phyloP scores from a whole-genome alignment of 805 yeast genomes.

The Saturnispora galanensis region DNA sequence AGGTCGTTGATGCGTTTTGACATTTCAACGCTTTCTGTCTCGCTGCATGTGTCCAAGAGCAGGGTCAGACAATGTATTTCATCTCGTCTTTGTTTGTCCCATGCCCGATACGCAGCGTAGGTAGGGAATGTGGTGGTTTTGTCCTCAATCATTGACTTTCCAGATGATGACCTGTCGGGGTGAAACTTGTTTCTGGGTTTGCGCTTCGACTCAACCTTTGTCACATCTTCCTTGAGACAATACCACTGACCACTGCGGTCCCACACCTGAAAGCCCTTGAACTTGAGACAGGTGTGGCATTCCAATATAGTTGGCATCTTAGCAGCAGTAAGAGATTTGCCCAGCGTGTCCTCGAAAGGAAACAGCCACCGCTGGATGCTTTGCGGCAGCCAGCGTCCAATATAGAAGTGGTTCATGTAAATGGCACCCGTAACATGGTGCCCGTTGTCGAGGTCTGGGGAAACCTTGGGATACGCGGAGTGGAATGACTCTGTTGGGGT shows the following conservation, averaged over 20 bases:
- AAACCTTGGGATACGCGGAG: conserved; percentile 25
- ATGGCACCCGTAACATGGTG: conserved; percentile 23
- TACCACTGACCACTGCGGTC: background rate
- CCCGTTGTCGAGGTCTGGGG: conserved; percentile 24
- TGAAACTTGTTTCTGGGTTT: background rate
- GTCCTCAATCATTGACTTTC: no score
- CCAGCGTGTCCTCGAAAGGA: conserved; percentile 17
- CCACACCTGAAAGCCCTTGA: conserved; percentile 1
- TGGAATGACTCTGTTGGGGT: conserved; percentile 20
- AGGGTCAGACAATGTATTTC: no score
- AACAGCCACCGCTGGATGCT: conserved; percentile 18
- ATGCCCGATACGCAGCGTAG: no score
- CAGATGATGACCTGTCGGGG: no score
- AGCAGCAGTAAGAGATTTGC: background rate
- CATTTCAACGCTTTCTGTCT: no score
- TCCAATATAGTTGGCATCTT: conserved; percentile 8
- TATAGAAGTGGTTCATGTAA: conserved; percentile 24
- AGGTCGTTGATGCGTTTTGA: no score
- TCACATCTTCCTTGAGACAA: background rate
- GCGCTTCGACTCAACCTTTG: background rate
- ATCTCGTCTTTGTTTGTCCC: no score
- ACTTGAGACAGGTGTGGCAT: background rate
- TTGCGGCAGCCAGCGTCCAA: conserved; percentile 28
- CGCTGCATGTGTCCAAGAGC: no score
- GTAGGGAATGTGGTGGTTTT: no score